phyloP scores from a whole-genome alignment of 441 rosid genomes.

The Eutrema salsugineum region DNA sequence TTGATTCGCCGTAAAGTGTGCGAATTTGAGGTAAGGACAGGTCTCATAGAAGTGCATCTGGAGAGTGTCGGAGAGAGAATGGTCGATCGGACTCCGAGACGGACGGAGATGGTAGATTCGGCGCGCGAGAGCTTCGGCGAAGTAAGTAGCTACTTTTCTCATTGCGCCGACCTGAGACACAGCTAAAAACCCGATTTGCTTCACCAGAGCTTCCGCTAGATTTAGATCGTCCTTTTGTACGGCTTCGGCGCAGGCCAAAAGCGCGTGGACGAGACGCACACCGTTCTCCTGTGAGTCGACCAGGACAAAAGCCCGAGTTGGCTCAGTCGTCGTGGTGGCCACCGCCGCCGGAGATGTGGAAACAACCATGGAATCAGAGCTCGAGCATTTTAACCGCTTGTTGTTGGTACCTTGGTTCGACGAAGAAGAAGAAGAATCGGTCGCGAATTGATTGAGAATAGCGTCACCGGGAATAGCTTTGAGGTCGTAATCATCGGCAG shows the following conservation, averaged over 20 bases:
- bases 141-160: constrained; percentile 79
- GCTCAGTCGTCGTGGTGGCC: constrained; percentile 22
- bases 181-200: constrained; percentile 59
- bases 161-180: constrained; percentile 68
- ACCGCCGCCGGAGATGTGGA: not conserved
- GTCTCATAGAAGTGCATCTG: constrained; percentile 92
- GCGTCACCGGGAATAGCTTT: constrained; percentile 79
- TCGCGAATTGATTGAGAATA: constrained; percentile 11
- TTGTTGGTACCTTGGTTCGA: not conserved
- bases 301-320: constrained; percentile 52
- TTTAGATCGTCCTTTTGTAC: constrained; percentile 53
- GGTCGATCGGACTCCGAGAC: constrained; percentile 43
- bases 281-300: constrained; percentile 83
- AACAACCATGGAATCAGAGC: constrained; percentile 15
- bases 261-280: constrained; percentile 63
- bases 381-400: constrained; percentile 46
- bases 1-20: constrained; percentile 92
- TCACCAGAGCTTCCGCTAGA: constrained; percentile 64
- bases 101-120: constrained; percentile 60
- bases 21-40: constrained; percentile 87
- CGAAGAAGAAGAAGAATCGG: constrained; percentile 30
- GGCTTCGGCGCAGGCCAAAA: constrained; percentile 82
- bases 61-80: constrained; percentile 52
- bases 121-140: constrained; percentile 79
- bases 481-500: constrained; percentile 48